phyloP scores from a whole-genome alignment of 2,329 filamentous ascomycete genomes.

The Monilinia aucupariae region DNA sequence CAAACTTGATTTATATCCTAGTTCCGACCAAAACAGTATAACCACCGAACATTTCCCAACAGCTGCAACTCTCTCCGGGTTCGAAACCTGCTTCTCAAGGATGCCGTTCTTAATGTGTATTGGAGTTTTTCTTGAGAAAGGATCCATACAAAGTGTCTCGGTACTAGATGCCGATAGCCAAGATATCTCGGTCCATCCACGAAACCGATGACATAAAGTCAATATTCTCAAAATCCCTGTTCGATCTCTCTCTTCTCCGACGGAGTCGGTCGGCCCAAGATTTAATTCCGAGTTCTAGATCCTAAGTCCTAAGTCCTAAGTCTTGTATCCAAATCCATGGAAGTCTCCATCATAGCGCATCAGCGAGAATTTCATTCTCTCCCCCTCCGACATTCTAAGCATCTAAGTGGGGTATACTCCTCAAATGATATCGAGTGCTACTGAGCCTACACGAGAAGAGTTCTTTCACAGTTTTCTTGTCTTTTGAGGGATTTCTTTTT shows the following conservation, averaged over 20 bases:
- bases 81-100: conserved; percentile 7
- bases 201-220: neutral
- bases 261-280: neutral
- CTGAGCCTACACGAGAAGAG: neutral
- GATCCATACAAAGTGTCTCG: neutral
- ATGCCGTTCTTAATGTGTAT: neutral
- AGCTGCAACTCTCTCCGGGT: neutral
- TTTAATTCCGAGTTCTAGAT: neutral
- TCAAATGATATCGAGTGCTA: neutral
- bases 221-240: neutral
- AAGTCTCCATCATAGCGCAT: neutral
- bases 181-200: neutral
- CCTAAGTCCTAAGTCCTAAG: neutral
- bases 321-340: neutral
- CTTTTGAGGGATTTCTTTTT: neutral
- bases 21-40: neutral
- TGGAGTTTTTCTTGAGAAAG: neutral
- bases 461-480: neutral
- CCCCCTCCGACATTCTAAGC: neutral
- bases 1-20: neutral
- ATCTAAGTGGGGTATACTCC: neutral
- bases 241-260: neutral
- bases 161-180: conserved; percentile 8
- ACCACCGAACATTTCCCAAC: neutral
- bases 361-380: neutral